Evolutionary conservation across 441 rosid species (phyloP), one percentile per base, ranked within the genome.

Genomic region (Erysimum cheiri): DNA sequence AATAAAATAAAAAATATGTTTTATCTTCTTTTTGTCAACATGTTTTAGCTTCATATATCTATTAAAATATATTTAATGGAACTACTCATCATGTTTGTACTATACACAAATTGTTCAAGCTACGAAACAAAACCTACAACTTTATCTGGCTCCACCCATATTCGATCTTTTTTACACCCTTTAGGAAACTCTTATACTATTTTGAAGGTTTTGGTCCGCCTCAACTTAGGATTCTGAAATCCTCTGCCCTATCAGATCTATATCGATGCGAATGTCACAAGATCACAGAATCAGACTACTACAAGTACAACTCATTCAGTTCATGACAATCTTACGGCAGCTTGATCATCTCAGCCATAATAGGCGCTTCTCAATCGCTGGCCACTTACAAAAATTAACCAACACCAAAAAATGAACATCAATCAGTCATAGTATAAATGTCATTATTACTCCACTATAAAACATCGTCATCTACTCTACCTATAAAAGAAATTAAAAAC

Each of bases 101-200:
- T 15, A 69, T 28, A 7, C 24, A 15, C 39, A 69, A 58, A 47
- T 35, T 11, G 49, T 69, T 36, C 49, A 58, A 49, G 59, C 50
- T 59, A 59, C 50, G 7, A 28, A 31, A 37, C 67, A 69, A 47
- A 69, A 59, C 49, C 6, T 48, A 26, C 41, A 60, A 60, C 28
- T 60, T 60, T 43, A n/a, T 43, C 26, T 2, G 73, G 73, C 66
- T 37, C 66, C 59, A 60, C 50, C 28, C 37, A 49, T 48, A 49
- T 60, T 60, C 40, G 8, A 69, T 69, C 0, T 47, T 56, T 32
- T 36, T 56, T 32, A 4, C 26, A 33, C 9, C 5, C 14, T 56
- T 56, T 19, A 56, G 17, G 36, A 67, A 67, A 54, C 8, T 41
- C 35, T 47, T 17, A 22, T 12, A 58, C 32, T 37, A 12, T 13